phyloP scores from a whole-genome alignment of 2,329 filamentous ascomycete species.

The Fusarium palustre region DNA sequence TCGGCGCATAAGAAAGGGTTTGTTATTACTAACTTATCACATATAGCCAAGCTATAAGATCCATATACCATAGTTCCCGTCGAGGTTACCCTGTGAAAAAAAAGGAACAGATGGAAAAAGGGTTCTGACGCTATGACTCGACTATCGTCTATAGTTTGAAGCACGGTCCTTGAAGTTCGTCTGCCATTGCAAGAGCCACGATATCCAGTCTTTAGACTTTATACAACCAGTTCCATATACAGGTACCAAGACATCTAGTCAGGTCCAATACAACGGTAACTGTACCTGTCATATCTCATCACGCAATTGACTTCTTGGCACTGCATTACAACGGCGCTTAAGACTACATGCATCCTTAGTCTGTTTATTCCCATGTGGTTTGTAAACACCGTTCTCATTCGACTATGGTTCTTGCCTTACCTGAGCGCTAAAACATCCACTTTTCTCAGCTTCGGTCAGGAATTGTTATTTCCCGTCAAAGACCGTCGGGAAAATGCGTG shows the following conservation, averaged over 20 bases:
- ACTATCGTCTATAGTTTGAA: neutral
- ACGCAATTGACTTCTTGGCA: neutral
- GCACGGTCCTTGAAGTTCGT: neutral
- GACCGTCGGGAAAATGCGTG: neutral
- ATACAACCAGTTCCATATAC: neutral
- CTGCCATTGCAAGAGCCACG: neutral
- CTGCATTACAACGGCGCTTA: neutral
- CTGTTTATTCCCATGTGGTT: neutral
- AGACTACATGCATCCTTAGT: neutral
- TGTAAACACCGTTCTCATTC: neutral
- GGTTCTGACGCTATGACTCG: neutral
- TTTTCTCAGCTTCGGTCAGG: neutral
- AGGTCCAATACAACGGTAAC: neutral
- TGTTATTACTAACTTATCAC: neutral
- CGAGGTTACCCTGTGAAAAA: neutral
- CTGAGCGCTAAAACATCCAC: constrained; percentile 2
- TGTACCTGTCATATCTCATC: neutral
- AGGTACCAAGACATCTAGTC: neutral
- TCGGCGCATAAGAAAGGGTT: neutral
- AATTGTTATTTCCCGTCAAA: constrained; percentile 3
- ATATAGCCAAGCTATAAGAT: neutral
- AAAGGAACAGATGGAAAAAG: neutral
- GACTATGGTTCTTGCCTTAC: neutral
- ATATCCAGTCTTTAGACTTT: constrained; percentile 5
- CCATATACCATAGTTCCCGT: neutral